A percentile compares a stretch with the other conserved stretches of the same genome.
Conservation (phyloP, 2,329 filamentous ascomycete species). For the Leptographium lundbergii region DNA sequence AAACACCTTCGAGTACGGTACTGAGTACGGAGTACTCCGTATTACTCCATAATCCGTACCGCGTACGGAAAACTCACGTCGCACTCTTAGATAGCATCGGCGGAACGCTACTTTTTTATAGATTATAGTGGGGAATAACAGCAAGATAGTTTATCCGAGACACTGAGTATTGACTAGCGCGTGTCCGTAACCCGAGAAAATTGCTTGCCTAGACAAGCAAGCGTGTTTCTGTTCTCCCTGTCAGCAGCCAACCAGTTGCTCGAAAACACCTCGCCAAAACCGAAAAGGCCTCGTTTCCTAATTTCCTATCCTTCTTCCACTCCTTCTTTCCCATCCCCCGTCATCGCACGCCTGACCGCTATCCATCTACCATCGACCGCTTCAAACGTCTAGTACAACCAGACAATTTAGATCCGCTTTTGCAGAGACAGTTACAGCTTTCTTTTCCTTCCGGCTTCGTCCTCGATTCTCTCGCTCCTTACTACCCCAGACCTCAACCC, state of each 20-base stretch:
- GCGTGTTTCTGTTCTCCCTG: slow-evolving; percentile 2
- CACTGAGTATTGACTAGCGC: background rate
- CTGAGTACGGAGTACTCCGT: no score
- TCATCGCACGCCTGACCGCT: background rate
- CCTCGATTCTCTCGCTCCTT: slow-evolving; percentile 2
- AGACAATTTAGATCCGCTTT: background rate
- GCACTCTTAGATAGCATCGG: background rate
- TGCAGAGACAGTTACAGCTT: background rate
- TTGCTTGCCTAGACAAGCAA: slow-evolving; percentile 1
- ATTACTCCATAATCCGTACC: no score
- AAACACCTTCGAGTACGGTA: no score
- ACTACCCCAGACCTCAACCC: background rate
- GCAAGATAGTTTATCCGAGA: slow-evolving; percentile 3
- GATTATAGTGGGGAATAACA: background rate
- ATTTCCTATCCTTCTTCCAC: slow-evolving; percentile 2
- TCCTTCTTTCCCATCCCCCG: slow-evolving; percentile 5
- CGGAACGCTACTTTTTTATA: no score
- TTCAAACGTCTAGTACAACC: background rate
- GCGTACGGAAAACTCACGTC: no score
- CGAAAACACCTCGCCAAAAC: slow-evolving; percentile 21
- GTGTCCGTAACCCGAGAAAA: background rate
- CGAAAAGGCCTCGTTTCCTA: slow-evolving; percentile 13
- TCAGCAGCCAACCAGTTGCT: slow-evolving; percentile 15
- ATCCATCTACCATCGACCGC: slow-evolving; percentile 8
- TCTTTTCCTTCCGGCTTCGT: background rate